Conservation (phyloP, 305 asterid genomes). For the Solanum hybrid region DNA sequence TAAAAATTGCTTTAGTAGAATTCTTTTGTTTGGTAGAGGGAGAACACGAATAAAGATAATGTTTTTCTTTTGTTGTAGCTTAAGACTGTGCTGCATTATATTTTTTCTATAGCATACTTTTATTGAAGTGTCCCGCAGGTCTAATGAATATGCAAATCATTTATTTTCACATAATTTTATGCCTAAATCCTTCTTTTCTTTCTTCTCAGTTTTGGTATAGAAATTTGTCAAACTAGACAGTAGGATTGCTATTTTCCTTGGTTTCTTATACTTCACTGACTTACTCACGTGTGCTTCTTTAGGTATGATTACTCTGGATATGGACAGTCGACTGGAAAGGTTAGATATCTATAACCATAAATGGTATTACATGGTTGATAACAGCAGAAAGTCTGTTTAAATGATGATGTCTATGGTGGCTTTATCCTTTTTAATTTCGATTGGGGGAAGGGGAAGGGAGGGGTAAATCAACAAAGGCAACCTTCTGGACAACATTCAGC, state of each 20-base stretch:
- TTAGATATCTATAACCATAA: slow-evolving; percentile 23
- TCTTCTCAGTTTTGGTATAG: background rate
- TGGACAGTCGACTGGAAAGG: slow-evolving; percentile 97
- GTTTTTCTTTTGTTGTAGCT: background rate
- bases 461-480: background rate
- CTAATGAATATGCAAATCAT: background rate
- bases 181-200: background rate
- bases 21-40: background rate
- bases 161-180: background rate
- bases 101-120: background rate
- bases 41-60: background rate
- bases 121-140: background rate
- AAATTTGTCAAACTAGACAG: background rate
- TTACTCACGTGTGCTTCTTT: slow-evolving; percentile 11
- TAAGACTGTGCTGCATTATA: background rate
- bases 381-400: background rate
- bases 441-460: background rate
- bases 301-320: slow-evolving; percentile 98
- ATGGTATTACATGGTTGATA: background rate
- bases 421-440: background rate
- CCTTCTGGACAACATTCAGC: background rate
- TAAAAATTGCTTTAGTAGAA: background rate
- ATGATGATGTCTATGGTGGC: background rate
- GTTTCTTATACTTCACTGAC: slow-evolving; percentile 9
- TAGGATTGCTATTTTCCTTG: background rate